These are phyloP conservation scores for Ophioceras dolichostomum DNA, from an alignment of 2,329 filamentous ascomycete species.

Conservation along the genomic window DNA sequence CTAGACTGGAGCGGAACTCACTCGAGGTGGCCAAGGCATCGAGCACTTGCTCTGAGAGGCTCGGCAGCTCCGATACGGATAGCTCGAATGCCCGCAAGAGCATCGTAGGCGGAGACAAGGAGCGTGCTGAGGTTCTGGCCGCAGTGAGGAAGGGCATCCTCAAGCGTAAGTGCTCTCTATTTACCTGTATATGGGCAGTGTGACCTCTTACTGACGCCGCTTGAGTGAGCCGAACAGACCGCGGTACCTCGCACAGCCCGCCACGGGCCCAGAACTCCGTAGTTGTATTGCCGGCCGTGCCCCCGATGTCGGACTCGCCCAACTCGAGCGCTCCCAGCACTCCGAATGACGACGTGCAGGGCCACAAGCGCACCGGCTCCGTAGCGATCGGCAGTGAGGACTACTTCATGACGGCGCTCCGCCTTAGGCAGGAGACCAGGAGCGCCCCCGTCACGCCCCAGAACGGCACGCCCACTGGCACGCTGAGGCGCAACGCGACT, in stretches of 20 bases:
- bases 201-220: background rate
- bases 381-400: constrained; percentile 72
- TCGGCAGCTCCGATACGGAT: constrained; percentile 45
- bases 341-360: constrained; percentile 62
- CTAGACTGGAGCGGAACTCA: constrained; percentile 72
- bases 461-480: constrained; percentile 20
- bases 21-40: constrained; percentile 50
- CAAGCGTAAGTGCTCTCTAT: constrained; percentile 52
- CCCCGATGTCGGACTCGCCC: constrained; percentile 62
- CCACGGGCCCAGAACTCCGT: constrained; percentile 43
- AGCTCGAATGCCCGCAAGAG: constrained; percentile 63
- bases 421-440: constrained; percentile 63
- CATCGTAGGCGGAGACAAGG: constrained; percentile 80
- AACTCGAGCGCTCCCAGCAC: constrained; percentile 81
- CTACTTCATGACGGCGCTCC: constrained; percentile 72
- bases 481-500: constrained; percentile 49
- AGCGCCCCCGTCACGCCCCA: constrained; percentile 72
- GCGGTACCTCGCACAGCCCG: constrained; percentile 56
- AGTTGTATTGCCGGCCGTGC: constrained; percentile 47
- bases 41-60: constrained; percentile 32
- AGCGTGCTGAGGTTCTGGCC: constrained; percentile 82
- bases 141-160: constrained; percentile 92
- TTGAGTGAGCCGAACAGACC: constrained; percentile 28
- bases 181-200: constrained; percentile 4
- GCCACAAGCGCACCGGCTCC: constrained; percentile 54